Conservation (phyloP, 768 basidiomycete genomes). For the Cystofilobasidium capitatum region DNA sequence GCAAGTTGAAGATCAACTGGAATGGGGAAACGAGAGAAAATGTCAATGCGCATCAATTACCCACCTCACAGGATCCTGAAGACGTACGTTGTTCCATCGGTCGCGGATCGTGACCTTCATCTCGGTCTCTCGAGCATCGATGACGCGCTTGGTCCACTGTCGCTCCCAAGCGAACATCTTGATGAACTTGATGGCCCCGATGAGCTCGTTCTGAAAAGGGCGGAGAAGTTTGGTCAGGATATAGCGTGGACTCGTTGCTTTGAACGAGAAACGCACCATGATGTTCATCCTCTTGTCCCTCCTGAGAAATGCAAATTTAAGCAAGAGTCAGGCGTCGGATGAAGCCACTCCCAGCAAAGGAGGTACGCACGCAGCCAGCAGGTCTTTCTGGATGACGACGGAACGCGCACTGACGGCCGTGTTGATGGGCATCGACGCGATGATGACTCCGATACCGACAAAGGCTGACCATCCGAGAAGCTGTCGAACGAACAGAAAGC, state of each 20-base stretch:
- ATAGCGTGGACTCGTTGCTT: too few species aligned
- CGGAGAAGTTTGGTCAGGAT: neutral
- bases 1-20: constrained; percentile 55
- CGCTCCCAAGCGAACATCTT: constrained; percentile 74
- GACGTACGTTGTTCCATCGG: neutral
- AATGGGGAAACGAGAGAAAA: constrained; percentile 42
- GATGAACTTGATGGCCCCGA: constrained; percentile 31
- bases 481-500: neutral
- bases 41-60: constrained; percentile 6
- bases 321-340: too few species aligned
- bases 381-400: constrained; percentile 23
- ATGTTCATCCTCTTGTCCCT: constrained; percentile 3
- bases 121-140: constrained; percentile 52
- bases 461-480: constrained; percentile 21
- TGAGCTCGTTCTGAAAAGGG: constrained; percentile 18
- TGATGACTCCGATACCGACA: constrained; percentile 9
- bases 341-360: too few species aligned
- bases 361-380: constrained; percentile 13
- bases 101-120: constrained; percentile 55
- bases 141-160: constrained; percentile 55
- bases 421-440: constrained; percentile 23
- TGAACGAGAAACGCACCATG: neutral
- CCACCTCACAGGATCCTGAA: neutral
- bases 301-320: too few species aligned
- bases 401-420: constrained; percentile 1